Conservation (phyloP, 306 rosid species). For the Cercis canadensis region DNA sequence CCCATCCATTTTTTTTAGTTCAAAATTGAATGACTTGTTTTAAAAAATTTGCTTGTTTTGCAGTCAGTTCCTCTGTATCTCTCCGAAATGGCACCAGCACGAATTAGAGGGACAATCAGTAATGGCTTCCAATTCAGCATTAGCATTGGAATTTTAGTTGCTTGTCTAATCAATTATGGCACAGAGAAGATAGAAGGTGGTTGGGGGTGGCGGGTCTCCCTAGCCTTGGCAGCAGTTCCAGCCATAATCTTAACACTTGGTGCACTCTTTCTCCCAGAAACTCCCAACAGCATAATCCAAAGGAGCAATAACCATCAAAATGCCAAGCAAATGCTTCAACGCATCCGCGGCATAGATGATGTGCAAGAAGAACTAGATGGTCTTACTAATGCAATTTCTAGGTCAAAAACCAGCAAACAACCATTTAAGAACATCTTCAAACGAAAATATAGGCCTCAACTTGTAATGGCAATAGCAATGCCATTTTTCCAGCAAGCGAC, state of each 20-base stretch:
- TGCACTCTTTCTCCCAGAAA: slow-evolving; percentile 40
- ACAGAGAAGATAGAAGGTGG: slow-evolving; percentile 38
- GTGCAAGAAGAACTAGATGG: slow-evolving; percentile 62
- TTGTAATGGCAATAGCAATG: slow-evolving; percentile 66
- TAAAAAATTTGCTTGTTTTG: slow-evolving; percentile 23
- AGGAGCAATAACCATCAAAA: slow-evolving; percentile 25
- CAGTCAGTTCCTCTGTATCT: slow-evolving; percentile 56
- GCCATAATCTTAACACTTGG: slow-evolving; percentile 38
- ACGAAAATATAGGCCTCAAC: slow-evolving; percentile 64
- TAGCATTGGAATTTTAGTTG: slow-evolving; percentile 37
- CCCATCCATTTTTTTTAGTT: too few relatives aligned
- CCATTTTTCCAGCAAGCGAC: slow-evolving; percentile 78
- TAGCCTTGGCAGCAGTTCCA: slow-evolving; percentile 46
- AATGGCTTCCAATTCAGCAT: slow-evolving; percentile 55
- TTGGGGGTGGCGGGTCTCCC: slow-evolving; percentile 43
- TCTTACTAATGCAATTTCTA: slow-evolving; percentile 51
- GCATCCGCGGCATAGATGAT: slow-evolving; percentile 58
- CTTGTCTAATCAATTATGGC: slow-evolving; percentile 34
- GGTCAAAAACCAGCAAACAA: slow-evolving; percentile 48
- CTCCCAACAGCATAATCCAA: slow-evolving; percentile 48
- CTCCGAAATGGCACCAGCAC: slow-evolving; percentile 56
- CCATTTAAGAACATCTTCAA: slow-evolving; percentile 56
- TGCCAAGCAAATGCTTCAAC: slow-evolving; percentile 43
- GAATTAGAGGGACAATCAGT: slow-evolving; percentile 61
- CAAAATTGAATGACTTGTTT: too few relatives aligned